Evolutionary conservation across 2,329 filamentous ascomycete species (phyloP), one percentile per base, ranked within the genome.

Genomic region (Fonsecaea pedrosoi): DNA sequence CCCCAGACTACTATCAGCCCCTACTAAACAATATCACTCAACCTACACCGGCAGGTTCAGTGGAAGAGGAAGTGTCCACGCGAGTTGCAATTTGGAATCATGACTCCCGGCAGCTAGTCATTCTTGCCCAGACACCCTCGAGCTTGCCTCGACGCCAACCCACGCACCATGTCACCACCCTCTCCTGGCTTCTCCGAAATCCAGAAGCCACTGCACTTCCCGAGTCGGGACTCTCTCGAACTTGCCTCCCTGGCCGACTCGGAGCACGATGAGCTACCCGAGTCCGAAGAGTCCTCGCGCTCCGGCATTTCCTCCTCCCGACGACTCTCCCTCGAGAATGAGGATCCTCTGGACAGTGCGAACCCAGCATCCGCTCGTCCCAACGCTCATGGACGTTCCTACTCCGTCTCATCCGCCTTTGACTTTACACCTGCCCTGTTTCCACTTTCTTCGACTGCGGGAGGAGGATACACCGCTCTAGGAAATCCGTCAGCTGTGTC

Each of bases 361-460:
- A 86, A 89, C 76, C 83, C 84, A 50, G 84, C 83, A 68, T 61
- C 59, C 2, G 67, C 74, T 30, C 73, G 77, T 87, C 77, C 73
- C 42, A 60, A 87, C 82, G 35, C 74, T 74, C 79, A 76, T 74
- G 83, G 77, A 74, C 90, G 94, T 69, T 91, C 92, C 18, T 97
- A 94, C 80, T 97, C 94, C 10, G 87, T 96, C 55, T 92, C 91
- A 10, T 98, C 94, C 5, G 92, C 91, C 62, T 99, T 99, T 79
- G 94, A 98, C 80, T 97, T 97, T 77, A 90, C 92, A n/a, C 88
- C 90, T 65, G 96, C 93, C 73, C 85, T 99, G 54, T 98, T 97
- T 75, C 95, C 95, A 0, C 83, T 99, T 57, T 95, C 92, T 60
- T 93, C 94, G 55, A 94, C 92, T 0, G 83, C 90, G 3, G 87